Percentiles rank a stretch among this genome's conserved stretches.
Evolutionary conservation across 164 flowering plant species (phyloP).

Genomic region (Vitis labrusca): DNA sequence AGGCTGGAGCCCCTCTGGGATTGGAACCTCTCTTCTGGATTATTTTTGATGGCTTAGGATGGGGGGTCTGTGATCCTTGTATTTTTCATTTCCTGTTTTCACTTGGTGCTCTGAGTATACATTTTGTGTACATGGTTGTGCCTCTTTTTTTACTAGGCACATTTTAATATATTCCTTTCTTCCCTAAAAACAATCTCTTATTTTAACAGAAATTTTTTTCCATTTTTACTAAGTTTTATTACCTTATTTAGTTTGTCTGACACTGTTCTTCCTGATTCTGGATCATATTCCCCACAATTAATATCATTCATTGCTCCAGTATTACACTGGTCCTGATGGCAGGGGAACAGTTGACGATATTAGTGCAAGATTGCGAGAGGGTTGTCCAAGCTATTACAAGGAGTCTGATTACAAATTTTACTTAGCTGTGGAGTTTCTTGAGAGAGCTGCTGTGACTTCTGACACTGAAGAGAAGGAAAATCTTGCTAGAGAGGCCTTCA

Average conservation of each 20-base stretch:
- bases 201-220: not conserved
- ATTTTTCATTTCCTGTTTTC: no score
- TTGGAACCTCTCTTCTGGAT: no score
- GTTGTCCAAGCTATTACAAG: conserved; percentile 96
- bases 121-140: no score
- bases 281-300: not conserved
- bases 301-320: conserved; percentile 48
- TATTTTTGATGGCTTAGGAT: no score
- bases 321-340: conserved; percentile 95
- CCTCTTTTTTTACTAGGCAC: no score
- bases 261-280: not conserved
- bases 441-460: conserved; percentile 76
- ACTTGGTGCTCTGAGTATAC: no score
- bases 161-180: no score
- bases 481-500: conserved; percentile 92
- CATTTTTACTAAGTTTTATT: not conserved
- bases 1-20: no score
- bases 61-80: no score
- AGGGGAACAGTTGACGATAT: conserved; percentile 98
- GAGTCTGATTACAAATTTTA: conserved; percentile 95
- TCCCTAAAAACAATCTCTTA: not conserved
- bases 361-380: conserved; percentile 81
- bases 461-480: conserved; percentile 68
- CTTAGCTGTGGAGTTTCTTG: conserved; percentile 94
- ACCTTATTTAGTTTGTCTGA: conserved; percentile 1